Base-by-base conservation (phyloP, 2,329 filamentous ascomycete genomes). In the Pestalotiopsis sp. region DNA sequence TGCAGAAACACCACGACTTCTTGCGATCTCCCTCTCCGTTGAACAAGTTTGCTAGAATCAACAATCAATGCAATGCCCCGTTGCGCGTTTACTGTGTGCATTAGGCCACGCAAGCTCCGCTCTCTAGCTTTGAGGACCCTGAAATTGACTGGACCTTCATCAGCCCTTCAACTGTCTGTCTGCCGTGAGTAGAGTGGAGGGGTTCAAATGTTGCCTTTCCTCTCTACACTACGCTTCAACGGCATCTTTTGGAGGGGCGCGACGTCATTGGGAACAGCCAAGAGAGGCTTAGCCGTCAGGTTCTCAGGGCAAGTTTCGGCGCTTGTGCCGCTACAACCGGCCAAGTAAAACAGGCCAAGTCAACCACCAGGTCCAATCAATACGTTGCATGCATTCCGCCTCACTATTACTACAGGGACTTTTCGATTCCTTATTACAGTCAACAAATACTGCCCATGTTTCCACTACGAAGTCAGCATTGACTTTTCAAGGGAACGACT, bases 241-340 rank as follows among this genome's bases (percentile, higher is more conserved):
- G 27, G 57, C 23, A 31, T 13, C 57, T 31, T 25, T 31, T 59
- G 57, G 57, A 59, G 59, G 59, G 59, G 25, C 27, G 31, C 59
- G 59, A 61, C 59, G 59, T 61, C 59, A 61, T 61, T 36, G 25
- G 27, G 12, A 36, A n/a, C 17, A 36, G 59, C 59, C 59, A 61
- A 61, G 59, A 36, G 31, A 14, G 59, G 59, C 59, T 61, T 61
- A 39, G 59, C 25, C 25, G 27, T 2, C 27, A 6, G 17, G 17
- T 25, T 25, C 23, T 23, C 12, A 20, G 56, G 11, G 5, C 56
- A 14, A 14, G 9, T 14, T 52, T 31, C 14, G 31, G 36, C 31
- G 17, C 59, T 9, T 36, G 27, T 61, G 59, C 59, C 59, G 59
- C 59, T 52, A 61, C 31, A 61, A 36, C 59, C 59, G 59, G 25